These are phyloP conservation scores for Hordeum marinum DNA, from an alignment of 176 grass and related monocot genomes.

Conservation along the genomic window DNA sequence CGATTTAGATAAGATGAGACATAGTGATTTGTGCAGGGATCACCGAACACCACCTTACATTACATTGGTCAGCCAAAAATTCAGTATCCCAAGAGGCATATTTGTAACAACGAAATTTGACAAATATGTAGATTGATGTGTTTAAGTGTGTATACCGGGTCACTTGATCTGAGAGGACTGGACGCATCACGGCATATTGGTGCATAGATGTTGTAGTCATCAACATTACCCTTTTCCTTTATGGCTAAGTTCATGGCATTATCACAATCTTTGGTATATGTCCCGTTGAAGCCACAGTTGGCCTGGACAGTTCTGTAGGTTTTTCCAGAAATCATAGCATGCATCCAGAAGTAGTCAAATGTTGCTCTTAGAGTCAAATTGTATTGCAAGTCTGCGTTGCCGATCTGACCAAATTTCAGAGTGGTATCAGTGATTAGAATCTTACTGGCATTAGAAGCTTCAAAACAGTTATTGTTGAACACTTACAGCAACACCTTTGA, in stretches of 20 bases:
- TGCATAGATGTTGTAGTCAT: constrained; percentile 53
- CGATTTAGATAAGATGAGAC: constrained; percentile 52
- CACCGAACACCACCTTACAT: constrained; percentile 33
- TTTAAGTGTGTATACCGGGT: constrained; percentile 29
- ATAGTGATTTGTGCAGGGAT: constrained; percentile 53
- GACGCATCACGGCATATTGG: constrained; percentile 29
- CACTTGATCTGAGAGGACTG: constrained; percentile 29
- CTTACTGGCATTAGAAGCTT: constrained; percentile 14
- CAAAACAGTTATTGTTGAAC: constrained; percentile 13
- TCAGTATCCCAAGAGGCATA: background rate
- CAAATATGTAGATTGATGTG: constrained; percentile 4
- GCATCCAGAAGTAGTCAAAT: constrained; percentile 58
- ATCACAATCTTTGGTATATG: constrained; percentile 29
- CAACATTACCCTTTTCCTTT: constrained; percentile 46
- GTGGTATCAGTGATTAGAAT: constrained; percentile 8
- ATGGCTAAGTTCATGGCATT: constrained; percentile 41
- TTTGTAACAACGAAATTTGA: background rate
- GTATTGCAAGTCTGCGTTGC: constrained; percentile 51
- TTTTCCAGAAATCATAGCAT: constrained; percentile 66
- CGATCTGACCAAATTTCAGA: constrained; percentile 38
- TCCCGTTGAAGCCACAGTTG: constrained; percentile 47
- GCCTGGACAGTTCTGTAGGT: constrained; percentile 41
- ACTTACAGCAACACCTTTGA: constrained; percentile 69
- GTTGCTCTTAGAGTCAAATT: constrained; percentile 41
- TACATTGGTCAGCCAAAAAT: constrained; percentile 21